Conservation (phyloP, 495 filamentous ascomycete genomes). For the Trichoderma reesei region DNA sequence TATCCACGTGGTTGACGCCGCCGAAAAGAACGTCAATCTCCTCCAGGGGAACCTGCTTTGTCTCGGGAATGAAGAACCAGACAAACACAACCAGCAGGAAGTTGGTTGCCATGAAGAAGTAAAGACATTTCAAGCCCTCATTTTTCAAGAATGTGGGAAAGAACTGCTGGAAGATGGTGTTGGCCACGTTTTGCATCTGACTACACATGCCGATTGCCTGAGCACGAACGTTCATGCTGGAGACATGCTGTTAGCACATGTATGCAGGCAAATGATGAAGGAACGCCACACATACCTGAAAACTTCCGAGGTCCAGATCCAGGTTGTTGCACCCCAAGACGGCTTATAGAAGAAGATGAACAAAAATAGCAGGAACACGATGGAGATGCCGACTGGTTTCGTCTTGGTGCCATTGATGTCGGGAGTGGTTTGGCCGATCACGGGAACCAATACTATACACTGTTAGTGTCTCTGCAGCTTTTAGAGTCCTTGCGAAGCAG, state of each 20-base stretch:
- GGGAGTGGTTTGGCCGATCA: conserved; percentile 46
- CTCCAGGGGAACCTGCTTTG: conserved; percentile 53
- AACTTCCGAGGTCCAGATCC: conserved; percentile 59
- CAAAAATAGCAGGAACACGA: conserved; percentile 53
- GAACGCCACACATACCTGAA: conserved; percentile 23
- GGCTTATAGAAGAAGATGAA: conserved; percentile 65
- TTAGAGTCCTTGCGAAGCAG: background rate
- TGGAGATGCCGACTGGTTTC: conserved; percentile 49
- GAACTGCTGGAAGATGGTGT: conserved; percentile 55
- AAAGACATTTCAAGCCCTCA: conserved; percentile 40
- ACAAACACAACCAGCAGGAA: conserved; percentile 51
- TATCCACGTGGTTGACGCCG: conserved; percentile 47
- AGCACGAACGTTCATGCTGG: conserved; percentile 53
- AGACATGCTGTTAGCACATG: background rate
- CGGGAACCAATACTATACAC: conserved; percentile 42
- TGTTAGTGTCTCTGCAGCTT: background rate
- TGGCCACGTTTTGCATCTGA: conserved; percentile 57
- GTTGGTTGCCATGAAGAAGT: conserved; percentile 38
- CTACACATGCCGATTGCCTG: conserved; percentile 61
- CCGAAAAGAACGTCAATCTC: conserved; percentile 55
- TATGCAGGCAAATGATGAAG: background rate
- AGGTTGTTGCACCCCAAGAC: conserved; percentile 56
- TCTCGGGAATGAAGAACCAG: conserved; percentile 56
- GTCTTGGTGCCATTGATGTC: conserved; percentile 38
- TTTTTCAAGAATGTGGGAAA: conserved; percentile 56